phyloP scores from a whole-genome alignment of 768 basidiomycete genomes.

The Pleurotus djamor region DNA sequence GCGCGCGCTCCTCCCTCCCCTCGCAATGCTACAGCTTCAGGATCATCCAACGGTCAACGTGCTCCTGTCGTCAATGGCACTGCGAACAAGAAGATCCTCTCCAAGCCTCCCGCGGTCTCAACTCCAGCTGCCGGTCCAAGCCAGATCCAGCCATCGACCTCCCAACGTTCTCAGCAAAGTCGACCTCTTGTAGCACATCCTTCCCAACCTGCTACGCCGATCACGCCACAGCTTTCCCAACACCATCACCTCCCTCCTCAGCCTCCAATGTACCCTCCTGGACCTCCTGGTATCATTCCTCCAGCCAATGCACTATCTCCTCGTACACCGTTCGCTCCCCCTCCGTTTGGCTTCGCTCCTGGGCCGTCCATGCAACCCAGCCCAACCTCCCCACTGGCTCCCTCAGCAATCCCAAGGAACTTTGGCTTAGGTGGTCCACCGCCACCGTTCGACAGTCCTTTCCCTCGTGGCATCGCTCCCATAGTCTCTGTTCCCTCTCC shows the following conservation, averaged over 20 bases:
- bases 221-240: conserved; percentile 42
- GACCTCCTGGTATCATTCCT: conserved; percentile 36
- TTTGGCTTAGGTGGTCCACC: conserved; percentile 39
- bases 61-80: conserved; percentile 44
- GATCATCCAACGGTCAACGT: conserved; percentile 41
- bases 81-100: conserved; percentile 60
- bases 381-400: conserved; percentile 44
- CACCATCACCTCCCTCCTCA: conserved; percentile 42
- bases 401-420: conserved; percentile 52
- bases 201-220: conserved; percentile 49
- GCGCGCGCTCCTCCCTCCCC: conserved; percentile 51
- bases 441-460: conserved; percentile 52
- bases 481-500: conserved; percentile 39
- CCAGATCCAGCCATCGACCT: conserved; percentile 28
- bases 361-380: conserved; percentile 20
- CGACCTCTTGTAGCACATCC: conserved; percentile 21
- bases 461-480: conserved; percentile 37
- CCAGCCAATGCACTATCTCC: conserved; percentile 51
- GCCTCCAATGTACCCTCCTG: conserved; percentile 46
- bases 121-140: conserved; percentile 29
- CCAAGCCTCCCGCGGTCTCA: conserved; percentile 37
- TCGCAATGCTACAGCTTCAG: conserved; percentile 42
- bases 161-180: conserved; percentile 10
- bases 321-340: conserved; percentile 47
- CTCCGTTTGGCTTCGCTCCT: conserved; percentile 50